A percentile compares a stretch with the other conserved stretches of the same genome.
Evolutionary conservation across 805 yeast species (phyloP).

Genomic region (Pichia thaimueangensis): DNA sequence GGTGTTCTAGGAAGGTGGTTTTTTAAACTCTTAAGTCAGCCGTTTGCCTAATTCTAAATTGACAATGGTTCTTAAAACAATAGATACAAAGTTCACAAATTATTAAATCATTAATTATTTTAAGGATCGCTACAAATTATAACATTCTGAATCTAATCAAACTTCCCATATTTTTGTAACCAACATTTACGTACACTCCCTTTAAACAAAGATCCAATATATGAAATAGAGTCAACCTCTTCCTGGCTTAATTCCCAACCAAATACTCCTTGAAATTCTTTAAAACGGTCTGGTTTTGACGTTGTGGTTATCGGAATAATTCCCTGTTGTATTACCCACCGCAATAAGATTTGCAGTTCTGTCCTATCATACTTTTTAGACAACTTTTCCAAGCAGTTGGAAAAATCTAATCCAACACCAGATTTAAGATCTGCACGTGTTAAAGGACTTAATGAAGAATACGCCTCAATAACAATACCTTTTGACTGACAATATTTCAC

Average conservation of each 20-base stretch:
- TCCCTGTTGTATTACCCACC: conserved; percentile 39
- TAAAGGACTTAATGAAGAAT: conserved; percentile 62
- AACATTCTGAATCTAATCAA: too few relatives aligned
- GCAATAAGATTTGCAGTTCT: conserved; percentile 36
- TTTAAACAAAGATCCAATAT: conserved; percentile 19
- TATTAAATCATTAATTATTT: too few relatives aligned
- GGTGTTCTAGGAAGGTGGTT: too few relatives aligned
- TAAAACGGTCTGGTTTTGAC: conserved; percentile 35
- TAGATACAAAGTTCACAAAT: too few relatives aligned
- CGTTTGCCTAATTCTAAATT: too few relatives aligned
- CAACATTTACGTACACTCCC: conserved; percentile 29
- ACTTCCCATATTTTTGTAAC: conserved; percentile 26
- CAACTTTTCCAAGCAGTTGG: conserved; percentile 27
- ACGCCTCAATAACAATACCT: conserved; percentile 54
- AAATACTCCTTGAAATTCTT: conserved; percentile 31
- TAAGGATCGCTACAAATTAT: too few relatives aligned
- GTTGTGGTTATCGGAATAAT: conserved; percentile 44
- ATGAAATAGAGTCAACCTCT: conserved; percentile 26
- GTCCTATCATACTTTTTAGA: conserved; percentile 34
- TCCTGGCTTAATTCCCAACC: conserved; percentile 28
- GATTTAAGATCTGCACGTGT: conserved; percentile 37
- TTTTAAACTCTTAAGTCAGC: too few relatives aligned
- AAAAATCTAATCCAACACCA: conserved; percentile 32
- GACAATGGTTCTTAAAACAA: too few relatives aligned
- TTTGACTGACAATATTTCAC: conserved; percentile 44